Evolutionary conservation across 2,329 filamentous ascomycete species (phyloP), one percentile per base, ranked within the genome.

Genomic region (Pseudogymnoascus sp.): DNA sequence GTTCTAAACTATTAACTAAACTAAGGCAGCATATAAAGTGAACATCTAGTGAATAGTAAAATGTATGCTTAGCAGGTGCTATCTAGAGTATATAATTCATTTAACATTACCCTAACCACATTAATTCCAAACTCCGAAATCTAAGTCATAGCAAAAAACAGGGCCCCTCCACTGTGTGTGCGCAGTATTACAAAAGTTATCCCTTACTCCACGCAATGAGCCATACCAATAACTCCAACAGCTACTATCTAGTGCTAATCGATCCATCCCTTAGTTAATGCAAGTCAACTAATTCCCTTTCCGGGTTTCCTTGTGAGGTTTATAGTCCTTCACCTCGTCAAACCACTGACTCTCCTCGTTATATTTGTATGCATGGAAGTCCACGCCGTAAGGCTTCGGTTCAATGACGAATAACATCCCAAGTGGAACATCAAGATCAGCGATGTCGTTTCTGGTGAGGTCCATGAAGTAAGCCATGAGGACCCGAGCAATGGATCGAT

Each of bases 401-500:
- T 99, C 93, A 57, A 99, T 88, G 68, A 92, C 90, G 74, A 96
- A 99, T 6, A 97, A 80, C 80, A 96, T 92, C 15, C 94, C 94
- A 58, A 99, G 79, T 0, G 94, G 94, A 50, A 97, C 90, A 71
- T 97, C 93, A 64, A 99, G 83, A 69, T 97, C 91, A 10, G 94
- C 93, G 64, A 99, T 95, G 70, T 96, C 89, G 65, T 96, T 87
- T 36, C 92, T 82, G 58, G 89, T 92, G 60, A 97, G 79, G 63
- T 96, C 92, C 78, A 94, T 92, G 76, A 99, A 99, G 75, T 99
- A 99, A 1, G 93, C 92, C 75, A 99, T 87, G 63, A 99, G 79
- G 5, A 99, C 93, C 33, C 94, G 86, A 61, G 91, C 93, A 39
- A 97, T 88, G 3, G 91, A 95, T 33, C 94, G 90, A 74, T 97